phyloP scores from a whole-genome alignment of 73 alveolate species.

The Paramecium sexaurelia region DNA sequence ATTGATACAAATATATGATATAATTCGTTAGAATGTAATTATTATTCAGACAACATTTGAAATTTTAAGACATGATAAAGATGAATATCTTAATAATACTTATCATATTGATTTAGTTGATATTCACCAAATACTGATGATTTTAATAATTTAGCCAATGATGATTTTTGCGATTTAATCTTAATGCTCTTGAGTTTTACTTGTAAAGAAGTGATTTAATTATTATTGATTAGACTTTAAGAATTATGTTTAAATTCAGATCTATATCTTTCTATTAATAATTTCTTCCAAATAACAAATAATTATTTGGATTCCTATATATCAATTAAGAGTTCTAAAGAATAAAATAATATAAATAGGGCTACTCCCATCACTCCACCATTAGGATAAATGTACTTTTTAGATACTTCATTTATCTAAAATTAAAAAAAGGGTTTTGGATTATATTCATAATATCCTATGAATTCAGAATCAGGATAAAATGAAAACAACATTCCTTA shows the following conservation, averaged over 20 bases:
- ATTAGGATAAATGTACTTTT: neutral
- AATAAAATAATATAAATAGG: neutral
- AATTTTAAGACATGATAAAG: neutral
- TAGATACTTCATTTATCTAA: neutral
- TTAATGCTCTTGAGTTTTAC: neutral
- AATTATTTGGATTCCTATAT: neutral
- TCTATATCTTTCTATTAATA: neutral
- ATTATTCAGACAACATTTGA: neutral
- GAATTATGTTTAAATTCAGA: neutral
- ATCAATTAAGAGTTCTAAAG: conserved; percentile 13
- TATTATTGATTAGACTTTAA: neutral
- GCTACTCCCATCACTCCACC: neutral
- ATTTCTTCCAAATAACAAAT: neutral
- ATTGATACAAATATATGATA: conserved; percentile 4
- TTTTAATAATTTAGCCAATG: neutral
- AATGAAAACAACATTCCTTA: neutral
- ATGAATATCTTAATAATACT: conserved; percentile 35
- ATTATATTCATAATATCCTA: conserved; percentile 29
- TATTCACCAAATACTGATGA: neutral
- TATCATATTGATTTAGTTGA: neutral
- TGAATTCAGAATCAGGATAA: conserved; percentile 48
- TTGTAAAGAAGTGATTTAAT: neutral
- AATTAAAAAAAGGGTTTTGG: neutral
- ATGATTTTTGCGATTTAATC: neutral
- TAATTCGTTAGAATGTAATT: neutral